Conservation (phyloP, 345 rosid genomes). For the Rhodomyrtus tomentosa region DNA sequence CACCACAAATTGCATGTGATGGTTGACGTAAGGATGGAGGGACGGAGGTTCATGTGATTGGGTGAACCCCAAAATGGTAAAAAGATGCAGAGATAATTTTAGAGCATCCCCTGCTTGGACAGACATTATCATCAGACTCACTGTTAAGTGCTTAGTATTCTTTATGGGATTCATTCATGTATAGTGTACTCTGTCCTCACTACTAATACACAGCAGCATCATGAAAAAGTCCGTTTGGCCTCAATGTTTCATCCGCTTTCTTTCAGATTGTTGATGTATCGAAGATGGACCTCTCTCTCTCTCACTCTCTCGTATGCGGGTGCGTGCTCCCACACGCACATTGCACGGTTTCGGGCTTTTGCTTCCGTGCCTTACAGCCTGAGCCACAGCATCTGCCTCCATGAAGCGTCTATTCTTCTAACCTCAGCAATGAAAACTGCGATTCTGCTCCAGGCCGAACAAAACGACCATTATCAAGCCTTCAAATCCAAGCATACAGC, state of each 20-base stretch:
- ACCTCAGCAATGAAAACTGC: neutral
- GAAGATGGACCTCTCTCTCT: neutral
- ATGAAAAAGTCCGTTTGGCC: neutral
- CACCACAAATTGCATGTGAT: neutral
- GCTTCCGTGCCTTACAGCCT: neutral
- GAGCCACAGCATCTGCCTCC: neutral
- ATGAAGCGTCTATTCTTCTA: neutral
- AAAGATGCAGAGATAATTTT: neutral
- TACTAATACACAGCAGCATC: neutral
- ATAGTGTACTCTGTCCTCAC: neutral
- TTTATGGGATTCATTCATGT: neutral
- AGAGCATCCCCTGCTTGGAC: neutral
- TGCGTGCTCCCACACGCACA: accelerated
- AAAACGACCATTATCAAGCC: neutral
- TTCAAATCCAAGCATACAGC: neutral
- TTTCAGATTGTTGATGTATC: neutral
- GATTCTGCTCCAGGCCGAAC: neutral
- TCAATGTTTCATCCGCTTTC: neutral
- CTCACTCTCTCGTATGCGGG: neutral
- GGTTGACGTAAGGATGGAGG: neutral
- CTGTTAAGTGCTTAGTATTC: neutral
- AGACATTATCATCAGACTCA: neutral
- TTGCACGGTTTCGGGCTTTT: neutral
- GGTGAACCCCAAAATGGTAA: neutral
- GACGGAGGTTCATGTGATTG: neutral